Evolutionary conservation across 2,329 filamentous ascomycete genomes (phyloP).

Genomic region (Chaetothyriales sp.): DNA sequence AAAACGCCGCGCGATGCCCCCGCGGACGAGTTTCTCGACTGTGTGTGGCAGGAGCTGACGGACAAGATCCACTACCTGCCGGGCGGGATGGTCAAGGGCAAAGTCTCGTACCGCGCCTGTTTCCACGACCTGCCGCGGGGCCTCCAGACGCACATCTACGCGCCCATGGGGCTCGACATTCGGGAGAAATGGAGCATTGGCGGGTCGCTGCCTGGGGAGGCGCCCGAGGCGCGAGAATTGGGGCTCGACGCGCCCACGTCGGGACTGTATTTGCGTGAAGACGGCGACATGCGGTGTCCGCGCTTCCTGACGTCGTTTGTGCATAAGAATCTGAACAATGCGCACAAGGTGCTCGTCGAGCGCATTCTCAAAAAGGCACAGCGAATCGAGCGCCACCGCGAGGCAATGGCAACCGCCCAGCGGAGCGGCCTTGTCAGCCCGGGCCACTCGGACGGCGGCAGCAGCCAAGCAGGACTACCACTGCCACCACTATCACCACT

Average conservation of each 20-base stretch:
- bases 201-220: conserved; percentile 59
- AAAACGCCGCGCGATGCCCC: conserved; percentile 52
- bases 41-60: conserved; percentile 65
- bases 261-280: conserved; percentile 72
- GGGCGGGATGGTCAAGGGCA: conserved; percentile 48
- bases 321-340: conserved; percentile 66
- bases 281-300: conserved; percentile 72
- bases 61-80: conserved; percentile 67
- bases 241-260: conserved; percentile 51
- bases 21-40: conserved; percentile 53
- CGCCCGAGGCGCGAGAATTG: conserved; percentile 49
- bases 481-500: neutral
- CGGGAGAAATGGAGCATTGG: conserved; percentile 64
- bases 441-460: neutral
- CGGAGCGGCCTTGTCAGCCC: too few relatives aligned
- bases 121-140: conserved; percentile 63
- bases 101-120: conserved; percentile 64
- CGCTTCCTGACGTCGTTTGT: conserved; percentile 63
- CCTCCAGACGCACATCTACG: conserved; percentile 70
- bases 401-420: conserved; percentile 10
- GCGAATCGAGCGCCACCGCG: conserved; percentile 21
- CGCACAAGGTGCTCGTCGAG: conserved; percentile 57
- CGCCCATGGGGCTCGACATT: conserved; percentile 68
- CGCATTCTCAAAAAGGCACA: conserved; percentile 43
- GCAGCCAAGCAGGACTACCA: neutral